Conservation (phyloP, 208 protist genomes). For the Leptomonas pyrrhocoris region DNA sequence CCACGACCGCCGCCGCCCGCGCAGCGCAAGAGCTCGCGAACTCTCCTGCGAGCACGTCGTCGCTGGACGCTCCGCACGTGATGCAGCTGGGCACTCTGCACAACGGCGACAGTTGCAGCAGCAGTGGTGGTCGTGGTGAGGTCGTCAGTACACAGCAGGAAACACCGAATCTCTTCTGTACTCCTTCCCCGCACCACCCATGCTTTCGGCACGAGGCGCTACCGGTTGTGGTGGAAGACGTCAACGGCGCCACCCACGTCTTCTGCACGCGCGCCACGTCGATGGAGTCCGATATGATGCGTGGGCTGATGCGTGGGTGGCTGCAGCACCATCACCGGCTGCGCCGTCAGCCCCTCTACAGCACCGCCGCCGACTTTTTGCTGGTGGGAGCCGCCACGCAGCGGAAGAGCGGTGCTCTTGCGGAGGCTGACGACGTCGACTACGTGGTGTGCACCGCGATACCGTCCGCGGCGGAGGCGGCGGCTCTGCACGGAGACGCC, state of each 20-base stretch:
- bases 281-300: slow-evolving; percentile 11
- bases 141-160: background rate
- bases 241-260: slow-evolving; percentile 39
- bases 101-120: too few species aligned
- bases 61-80: background rate
- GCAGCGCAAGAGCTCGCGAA: background rate
- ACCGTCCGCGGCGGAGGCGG: background rate
- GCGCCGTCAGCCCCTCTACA: slow-evolving; percentile 19
- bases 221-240: slow-evolving; percentile 44
- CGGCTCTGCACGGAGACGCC: background rate
- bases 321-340: slow-evolving; percentile 34
- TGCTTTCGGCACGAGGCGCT: slow-evolving; percentile 23
- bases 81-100: background rate
- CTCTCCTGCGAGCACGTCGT: background rate
- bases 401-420: background rate
- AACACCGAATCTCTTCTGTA: background rate
- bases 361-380: slow-evolving; percentile 14
- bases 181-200: slow-evolving; percentile 12
- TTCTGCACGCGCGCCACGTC: slow-evolving; percentile 30
- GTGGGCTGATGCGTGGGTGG: slow-evolving; percentile 22
- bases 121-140: background rate
- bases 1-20: background rate
- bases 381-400: background rate
- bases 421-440: slow-evolving; percentile 11
- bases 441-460: slow-evolving; percentile 19